These are phyloP conservation scores for Micractinium conductrix DNA, from an alignment of 139 green algal species.

Conservation along the genomic window DNA sequence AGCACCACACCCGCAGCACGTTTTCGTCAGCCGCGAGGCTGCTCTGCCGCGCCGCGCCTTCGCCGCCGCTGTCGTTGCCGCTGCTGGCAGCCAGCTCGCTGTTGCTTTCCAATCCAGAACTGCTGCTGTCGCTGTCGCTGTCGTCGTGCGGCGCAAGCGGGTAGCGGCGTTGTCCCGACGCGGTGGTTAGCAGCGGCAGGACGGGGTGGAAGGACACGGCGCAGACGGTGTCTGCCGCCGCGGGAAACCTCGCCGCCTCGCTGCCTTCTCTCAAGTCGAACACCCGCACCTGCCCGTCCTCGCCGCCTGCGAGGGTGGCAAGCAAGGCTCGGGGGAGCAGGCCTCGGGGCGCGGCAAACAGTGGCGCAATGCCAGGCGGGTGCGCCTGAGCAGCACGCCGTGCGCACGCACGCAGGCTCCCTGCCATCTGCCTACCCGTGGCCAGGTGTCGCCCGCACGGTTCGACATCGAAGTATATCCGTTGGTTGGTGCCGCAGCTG, in stretches of 20 bases:
- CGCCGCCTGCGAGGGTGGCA: conserved; percentile 40
- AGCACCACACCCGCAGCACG: conserved; percentile 48
- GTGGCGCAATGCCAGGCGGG: no score
- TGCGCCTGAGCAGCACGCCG: neutral
- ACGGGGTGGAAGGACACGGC: conserved; percentile 81
- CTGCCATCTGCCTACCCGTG: conserved; percentile 51
- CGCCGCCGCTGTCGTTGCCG: neutral
- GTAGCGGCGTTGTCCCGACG: conserved; percentile 65
- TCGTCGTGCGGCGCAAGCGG: conserved; percentile 28
- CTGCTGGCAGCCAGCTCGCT: neutral
- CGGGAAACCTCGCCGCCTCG: conserved; percentile 46
- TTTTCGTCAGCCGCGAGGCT: conserved; percentile 18
- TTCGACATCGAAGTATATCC: conserved; percentile 94
- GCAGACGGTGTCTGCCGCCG: conserved; percentile 81
- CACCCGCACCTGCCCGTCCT: conserved; percentile 58
- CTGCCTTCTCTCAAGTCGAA: conserved; percentile 80
- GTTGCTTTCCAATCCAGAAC: neutral
- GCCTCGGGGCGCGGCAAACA: no score
- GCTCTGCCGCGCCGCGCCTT: neutral
- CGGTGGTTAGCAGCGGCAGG: conserved; percentile 73
- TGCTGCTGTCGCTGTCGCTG: neutral
- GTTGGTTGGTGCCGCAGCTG: conserved; percentile 85
- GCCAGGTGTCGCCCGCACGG: conserved; percentile 83
- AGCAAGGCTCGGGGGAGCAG: neutral
- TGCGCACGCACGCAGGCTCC: neutral